Evolutionary conservation across 441 rosid genomes (phyloP).

Genomic region (Pelargonium myrrhifolium): DNA sequence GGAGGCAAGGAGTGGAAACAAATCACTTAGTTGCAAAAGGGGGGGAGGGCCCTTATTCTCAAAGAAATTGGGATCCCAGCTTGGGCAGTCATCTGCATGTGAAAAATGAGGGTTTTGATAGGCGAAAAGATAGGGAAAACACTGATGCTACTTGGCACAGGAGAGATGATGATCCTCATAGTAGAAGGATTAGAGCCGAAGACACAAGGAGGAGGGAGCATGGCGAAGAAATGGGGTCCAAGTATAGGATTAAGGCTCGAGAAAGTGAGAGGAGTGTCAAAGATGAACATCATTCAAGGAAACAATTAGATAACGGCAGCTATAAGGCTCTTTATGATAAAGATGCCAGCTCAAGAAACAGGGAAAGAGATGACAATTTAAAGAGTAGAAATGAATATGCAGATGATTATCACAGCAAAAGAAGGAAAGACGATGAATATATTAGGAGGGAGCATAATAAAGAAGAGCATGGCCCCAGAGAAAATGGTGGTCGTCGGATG

Average conservation of each 20-base stretch:
- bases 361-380: conserved; percentile 52
- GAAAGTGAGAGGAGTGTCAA: conserved; percentile 61
- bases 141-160: conserved; percentile 50
- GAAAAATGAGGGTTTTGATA: too few species aligned
- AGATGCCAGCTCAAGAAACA: conserved; percentile 41
- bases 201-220: conserved; percentile 65
- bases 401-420: conserved; percentile 62
- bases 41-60: conserved; percentile 52
- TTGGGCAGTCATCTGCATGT: too few species aligned
- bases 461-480: conserved; percentile 58
- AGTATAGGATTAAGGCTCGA: conserved; percentile 56
- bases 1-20: conserved; percentile 59
- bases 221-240: conserved; percentile 59
- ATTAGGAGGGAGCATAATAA: conserved; percentile 55
- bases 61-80: conserved; percentile 54
- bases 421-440: conserved; percentile 76
- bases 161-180: conserved; percentile 52
- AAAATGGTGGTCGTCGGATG: conserved; percentile 51
- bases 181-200: conserved; percentile 56
- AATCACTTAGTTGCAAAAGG: conserved; percentile 33
- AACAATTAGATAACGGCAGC: conserved; percentile 62
- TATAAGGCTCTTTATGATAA: conserved; percentile 48
- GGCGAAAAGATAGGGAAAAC: conserved; percentile 60
- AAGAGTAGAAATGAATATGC: conserved; percentile 48
- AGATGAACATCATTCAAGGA: conserved; percentile 60